Evolutionary conservation across 2,329 filamentous ascomycete genomes (phyloP).

Genomic region (Colletotrichum nymphaeae): DNA sequence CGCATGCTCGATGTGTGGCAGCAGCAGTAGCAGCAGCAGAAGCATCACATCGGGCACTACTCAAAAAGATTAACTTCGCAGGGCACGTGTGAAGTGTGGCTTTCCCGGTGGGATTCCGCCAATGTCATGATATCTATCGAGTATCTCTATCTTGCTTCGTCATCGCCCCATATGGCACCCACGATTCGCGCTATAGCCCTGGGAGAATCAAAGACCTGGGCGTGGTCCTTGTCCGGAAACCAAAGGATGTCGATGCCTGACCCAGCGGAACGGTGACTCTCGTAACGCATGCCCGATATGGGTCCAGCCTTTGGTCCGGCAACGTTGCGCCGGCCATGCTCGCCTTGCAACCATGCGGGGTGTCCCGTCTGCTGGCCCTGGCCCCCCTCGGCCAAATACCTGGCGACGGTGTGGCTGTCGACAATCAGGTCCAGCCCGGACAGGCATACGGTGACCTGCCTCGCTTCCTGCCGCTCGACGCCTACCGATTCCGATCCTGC

Average conservation of each 20-base stretch:
- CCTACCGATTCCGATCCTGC: slow-evolving; percentile 1
- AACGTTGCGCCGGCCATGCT: slow-evolving; percentile 23
- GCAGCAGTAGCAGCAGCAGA: not conserved
- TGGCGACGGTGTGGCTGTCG: slow-evolving; percentile 66
- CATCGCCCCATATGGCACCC: slow-evolving; percentile 37
- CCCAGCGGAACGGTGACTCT: slow-evolving; percentile 19
- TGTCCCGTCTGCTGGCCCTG: slow-evolving; percentile 25
- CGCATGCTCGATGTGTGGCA: not conserved
- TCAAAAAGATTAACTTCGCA: not conserved
- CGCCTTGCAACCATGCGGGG: slow-evolving; percentile 35
- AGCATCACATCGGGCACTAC: not conserved
- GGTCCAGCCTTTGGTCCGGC: slow-evolving; percentile 16
- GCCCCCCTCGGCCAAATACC: slow-evolving; percentile 58
- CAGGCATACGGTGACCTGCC: slow-evolving; percentile 67
- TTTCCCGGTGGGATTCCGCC: not conserved
- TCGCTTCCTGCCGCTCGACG: slow-evolving; percentile 38
- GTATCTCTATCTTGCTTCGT: not conserved
- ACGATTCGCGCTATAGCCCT: slow-evolving; percentile 44
- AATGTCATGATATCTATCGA: not conserved
- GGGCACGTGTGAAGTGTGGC: not conserved
- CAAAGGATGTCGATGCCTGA: slow-evolving; percentile 67
- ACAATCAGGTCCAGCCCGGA: slow-evolving; percentile 74
- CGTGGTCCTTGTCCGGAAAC: slow-evolving; percentile 72
- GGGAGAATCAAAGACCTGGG: slow-evolving; percentile 66
- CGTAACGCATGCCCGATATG: not conserved